phyloP scores from a whole-genome alignment of 2,329 filamentous ascomycete species.

The Fusarium vanettenii region DNA sequence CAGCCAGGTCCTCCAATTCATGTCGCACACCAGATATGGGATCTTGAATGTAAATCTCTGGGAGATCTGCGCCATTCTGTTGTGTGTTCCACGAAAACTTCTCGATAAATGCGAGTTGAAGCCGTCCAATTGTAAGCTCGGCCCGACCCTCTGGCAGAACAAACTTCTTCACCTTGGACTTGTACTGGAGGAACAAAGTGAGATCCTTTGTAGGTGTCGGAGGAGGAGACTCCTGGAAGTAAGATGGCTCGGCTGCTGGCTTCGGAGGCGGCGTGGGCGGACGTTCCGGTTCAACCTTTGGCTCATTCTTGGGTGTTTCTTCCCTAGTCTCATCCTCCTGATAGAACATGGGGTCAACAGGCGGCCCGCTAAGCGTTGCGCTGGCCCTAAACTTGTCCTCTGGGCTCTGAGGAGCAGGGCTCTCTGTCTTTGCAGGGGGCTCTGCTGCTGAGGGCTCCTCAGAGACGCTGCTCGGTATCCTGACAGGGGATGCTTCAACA shows the following conservation, averaged over 20 bases:
- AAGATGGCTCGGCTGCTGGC: slow-evolving; percentile 54
- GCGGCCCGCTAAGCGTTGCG: slow-evolving; percentile 69
- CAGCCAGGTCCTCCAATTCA: slow-evolving; percentile 90
- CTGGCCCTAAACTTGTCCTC: slow-evolving; percentile 72
- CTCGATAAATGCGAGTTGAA: slow-evolving; percentile 97
- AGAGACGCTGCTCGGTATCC: slow-evolving; percentile 69
- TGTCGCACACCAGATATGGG: slow-evolving; percentile 95
- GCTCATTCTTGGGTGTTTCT: slow-evolving; percentile 29
- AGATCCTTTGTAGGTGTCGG: slow-evolving; percentile 80
- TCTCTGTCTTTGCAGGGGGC: slow-evolving; percentile 37
- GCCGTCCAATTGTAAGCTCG: slow-evolving; percentile 84
- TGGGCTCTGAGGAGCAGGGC: slow-evolving; percentile 66
- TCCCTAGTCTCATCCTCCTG: slow-evolving; percentile 25
- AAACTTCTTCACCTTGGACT: slow-evolving; percentile 97
- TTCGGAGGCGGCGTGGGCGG: slow-evolving; percentile 57
- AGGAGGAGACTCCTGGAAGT: slow-evolving; percentile 73
- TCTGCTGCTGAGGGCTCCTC: slow-evolving; percentile 62
- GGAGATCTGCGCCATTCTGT: slow-evolving; percentile 89
- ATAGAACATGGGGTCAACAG: slow-evolving; percentile 58
- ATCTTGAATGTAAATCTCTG: slow-evolving; percentile 98
- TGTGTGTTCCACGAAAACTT: slow-evolving; percentile 99
- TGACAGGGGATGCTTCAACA: slow-evolving; percentile 71
- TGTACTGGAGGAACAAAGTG: slow-evolving; percentile 95
- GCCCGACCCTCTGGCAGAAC: slow-evolving; percentile 85
- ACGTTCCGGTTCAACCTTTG: slow-evolving; percentile 38